Conservation (phyloP, 352 stramenopile species). For the Phytophthora gonapodyides region DNA sequence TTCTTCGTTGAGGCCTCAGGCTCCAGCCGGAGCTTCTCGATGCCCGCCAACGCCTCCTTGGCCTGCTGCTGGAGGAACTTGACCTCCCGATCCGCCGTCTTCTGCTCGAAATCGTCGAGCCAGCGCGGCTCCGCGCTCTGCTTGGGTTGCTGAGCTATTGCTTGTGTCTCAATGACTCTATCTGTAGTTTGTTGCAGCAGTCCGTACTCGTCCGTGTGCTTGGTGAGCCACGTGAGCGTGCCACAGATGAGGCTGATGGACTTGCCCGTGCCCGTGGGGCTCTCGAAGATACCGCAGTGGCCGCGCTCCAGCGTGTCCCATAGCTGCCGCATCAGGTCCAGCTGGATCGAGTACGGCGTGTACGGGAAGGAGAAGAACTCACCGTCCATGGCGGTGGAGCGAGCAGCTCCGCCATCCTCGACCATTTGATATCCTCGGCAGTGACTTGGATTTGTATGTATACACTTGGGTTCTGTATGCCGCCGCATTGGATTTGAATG, state of each 20-base stretch:
- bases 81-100: conserved; percentile 45
- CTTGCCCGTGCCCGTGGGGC: conserved; percentile 92
- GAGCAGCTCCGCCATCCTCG: background rate
- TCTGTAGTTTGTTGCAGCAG: conserved; percentile 38
- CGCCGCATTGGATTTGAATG: no score
- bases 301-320: conserved; percentile 79
- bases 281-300: conserved; percentile 93
- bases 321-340: conserved; percentile 88
- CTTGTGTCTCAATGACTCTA: background rate
- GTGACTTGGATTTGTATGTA: no score
- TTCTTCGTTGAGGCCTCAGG: conserved; percentile 63
- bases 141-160: conserved; percentile 10
- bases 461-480: no score
- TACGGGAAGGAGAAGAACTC: conserved; percentile 91
- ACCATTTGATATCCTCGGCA: no score
- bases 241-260: conserved; percentile 93
- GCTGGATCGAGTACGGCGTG: conserved; percentile 89
- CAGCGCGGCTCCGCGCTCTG: conserved; percentile 53
- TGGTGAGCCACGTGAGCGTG: conserved; percentile 80
- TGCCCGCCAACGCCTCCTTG: conserved; percentile 52
- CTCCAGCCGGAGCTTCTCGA: conserved; percentile 58
- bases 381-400: conserved; percentile 39
- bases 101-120: conserved; percentile 63
- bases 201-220: conserved; percentile 78
- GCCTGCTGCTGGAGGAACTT: conserved; percentile 52